Base-by-base conservation (phyloP, 2,329 filamentous ascomycete species). In the Phaeophleospora eucalypticola region DNA sequence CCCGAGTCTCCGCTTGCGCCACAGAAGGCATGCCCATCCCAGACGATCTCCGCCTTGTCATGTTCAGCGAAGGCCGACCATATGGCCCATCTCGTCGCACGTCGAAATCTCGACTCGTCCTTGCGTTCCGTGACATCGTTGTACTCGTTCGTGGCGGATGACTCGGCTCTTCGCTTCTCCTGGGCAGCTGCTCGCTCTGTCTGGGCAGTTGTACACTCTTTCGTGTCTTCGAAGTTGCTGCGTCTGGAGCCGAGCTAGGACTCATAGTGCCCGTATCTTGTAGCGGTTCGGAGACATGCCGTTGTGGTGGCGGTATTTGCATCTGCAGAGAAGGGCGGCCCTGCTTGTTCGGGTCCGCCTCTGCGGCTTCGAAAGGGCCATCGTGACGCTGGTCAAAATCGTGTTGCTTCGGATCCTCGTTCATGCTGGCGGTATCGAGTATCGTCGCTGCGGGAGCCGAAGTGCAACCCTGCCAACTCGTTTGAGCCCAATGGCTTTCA, bases 191-290 rank as follows among this genome's bases (percentile, higher is more conserved):
- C 1, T 68, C 70, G 44, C 68, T 29, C 21, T 42, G n/a, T 33
- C 43, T 21, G 4, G 51, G 44, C 51, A 72, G 51, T 52, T 71
- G 69, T 1, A 68, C 70, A 43, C 68, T 65, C 24, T 70, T 66
- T 41, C 47, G 47, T 34, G 41, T 36, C 38, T 63, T 66, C n/a
- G 62, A 50, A 17, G 67, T 24, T 9, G 38, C 33, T 9, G 15
- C 34, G 12, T 36, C 20, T 14, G 27, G 7, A 20, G 24, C 45
- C 6, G 9, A 16, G 32, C 33, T 35, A 14, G 38, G 38, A 17
- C 45, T 47, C 39, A 43, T 47, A n/a, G 39, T 15, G 4, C 39
- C 39, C 20, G 29, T 47, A 16, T 47, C 38, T 38, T 41, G 38
- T 34, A 38, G 15, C 14, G 45, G 45, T 38, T 42, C 35, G 10